phyloP scores from a whole-genome alignment of 2,329 filamentous ascomycete species.

The Ascosphaera pollenicola region DNA sequence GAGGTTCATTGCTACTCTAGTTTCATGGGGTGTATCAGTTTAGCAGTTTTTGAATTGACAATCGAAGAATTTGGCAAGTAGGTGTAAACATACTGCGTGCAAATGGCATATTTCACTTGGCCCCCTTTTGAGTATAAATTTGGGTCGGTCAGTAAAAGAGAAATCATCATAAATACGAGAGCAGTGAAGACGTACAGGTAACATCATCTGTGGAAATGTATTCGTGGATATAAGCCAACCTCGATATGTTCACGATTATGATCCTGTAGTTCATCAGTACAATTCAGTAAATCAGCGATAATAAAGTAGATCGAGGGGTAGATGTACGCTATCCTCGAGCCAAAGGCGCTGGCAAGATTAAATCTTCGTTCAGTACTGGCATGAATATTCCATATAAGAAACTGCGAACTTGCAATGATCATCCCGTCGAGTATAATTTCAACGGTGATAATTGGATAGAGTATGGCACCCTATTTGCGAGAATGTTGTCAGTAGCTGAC shows the following conservation, averaged over 20 bases:
- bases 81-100: neutral
- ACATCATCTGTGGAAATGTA: neutral
- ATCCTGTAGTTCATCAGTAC: neutral
- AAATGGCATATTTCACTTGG: neutral
- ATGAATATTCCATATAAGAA: neutral
- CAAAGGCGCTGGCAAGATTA: neutral
- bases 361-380: neutral
- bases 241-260: neutral
- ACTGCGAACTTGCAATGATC: neutral
- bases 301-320: too few species aligned
- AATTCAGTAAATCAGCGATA: too few species aligned
- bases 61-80: too few species aligned
- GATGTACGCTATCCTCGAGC: neutral
- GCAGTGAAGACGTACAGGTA: neutral
- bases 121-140: neutral
- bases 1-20: constrained; percentile 6
- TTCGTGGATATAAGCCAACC: neutral
- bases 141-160: too few species aligned
- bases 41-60: too few species aligned
- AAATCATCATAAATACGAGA: too few species aligned
- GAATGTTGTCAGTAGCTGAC: neutral
- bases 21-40: neutral
- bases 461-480: neutral
- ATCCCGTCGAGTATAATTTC: neutral
- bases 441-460: neutral